These are phyloP conservation scores for Pyrenochaeta sp. DNA, from an alignment of 2,329 filamentous ascomycete genomes.

Conservation along the genomic window DNA sequence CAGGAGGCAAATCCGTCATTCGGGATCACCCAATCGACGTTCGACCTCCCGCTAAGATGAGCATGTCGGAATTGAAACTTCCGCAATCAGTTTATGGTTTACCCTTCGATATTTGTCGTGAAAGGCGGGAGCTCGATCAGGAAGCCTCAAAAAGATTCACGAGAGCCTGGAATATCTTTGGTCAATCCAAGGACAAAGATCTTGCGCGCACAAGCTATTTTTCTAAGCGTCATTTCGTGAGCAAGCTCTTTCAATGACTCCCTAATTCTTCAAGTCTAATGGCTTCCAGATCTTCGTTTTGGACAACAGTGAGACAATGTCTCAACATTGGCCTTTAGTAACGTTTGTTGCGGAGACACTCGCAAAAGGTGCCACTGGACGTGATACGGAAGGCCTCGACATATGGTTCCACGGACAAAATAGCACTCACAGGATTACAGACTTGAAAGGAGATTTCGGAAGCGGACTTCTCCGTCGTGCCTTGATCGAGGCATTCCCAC, in stretches of 20 bases:
- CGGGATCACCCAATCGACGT: no score
- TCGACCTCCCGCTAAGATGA: background rate
- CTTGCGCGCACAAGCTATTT: slow-evolving; percentile 1
- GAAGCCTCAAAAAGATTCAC: slow-evolving; percentile 3
- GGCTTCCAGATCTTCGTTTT: slow-evolving; percentile 22
- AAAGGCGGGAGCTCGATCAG: background rate
- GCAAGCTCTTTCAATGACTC: no score
- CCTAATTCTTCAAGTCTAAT: no score
- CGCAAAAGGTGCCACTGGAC: slow-evolving; percentile 16
- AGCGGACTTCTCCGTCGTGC: background rate
- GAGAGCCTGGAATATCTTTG: background rate
- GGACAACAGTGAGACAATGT: slow-evolving; percentile 21
- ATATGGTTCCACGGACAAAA: slow-evolving; percentile 13
- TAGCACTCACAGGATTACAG: background rate
- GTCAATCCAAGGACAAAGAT: background rate
- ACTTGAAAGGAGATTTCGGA: background rate
- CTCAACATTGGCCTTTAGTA: slow-evolving; percentile 15
- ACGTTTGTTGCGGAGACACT: slow-evolving; percentile 23
- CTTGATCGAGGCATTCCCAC: slow-evolving; percentile 5
- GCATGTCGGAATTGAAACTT: background rate
- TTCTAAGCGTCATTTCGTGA: no score
- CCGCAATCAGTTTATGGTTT: slow-evolving; percentile 1
- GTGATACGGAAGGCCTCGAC: slow-evolving; percentile 25
- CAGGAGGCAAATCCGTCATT: no score
- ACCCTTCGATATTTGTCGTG: background rate